These are phyloP conservation scores for Asterionellopsis glacialis DNA, from an alignment of 108 stramenopile species.

Conservation along the genomic window DNA sequence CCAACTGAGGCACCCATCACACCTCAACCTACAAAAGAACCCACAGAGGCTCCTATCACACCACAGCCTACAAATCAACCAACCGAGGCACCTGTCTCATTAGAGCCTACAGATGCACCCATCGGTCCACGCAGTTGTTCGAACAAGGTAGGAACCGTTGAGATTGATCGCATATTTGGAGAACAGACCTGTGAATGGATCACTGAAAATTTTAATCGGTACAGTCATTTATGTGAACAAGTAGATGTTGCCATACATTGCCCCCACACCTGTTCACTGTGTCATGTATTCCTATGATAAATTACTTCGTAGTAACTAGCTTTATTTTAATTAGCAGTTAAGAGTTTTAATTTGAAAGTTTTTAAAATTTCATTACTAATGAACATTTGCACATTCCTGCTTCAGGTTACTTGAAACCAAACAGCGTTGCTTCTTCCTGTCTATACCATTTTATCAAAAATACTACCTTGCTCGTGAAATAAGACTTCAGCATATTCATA, in stretches of 20 bases:
- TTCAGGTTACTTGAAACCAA: neutral
- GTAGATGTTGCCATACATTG: neutral
- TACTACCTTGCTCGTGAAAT: constrained; percentile 23
- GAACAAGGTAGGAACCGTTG: too few species aligned
- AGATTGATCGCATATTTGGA: neutral
- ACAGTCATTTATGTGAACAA: neutral
- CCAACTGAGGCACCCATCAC: too few species aligned
- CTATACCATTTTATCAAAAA: constrained; percentile 1
- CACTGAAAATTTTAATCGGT: neutral
- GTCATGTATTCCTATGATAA: neutral
- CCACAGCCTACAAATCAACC: too few species aligned
- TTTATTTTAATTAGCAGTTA: neutral
- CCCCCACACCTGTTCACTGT: neutral
- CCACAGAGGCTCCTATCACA: too few species aligned
- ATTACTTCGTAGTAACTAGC: neutral
- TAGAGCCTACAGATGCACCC: too few species aligned
- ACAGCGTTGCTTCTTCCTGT: neutral
- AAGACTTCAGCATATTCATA: constrained; percentile 40
- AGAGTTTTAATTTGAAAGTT: neutral
- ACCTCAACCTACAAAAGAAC: too few species aligned
- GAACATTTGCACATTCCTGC: neutral
- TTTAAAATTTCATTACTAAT: neutral
- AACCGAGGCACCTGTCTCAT: too few species aligned
- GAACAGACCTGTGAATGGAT: neutral
- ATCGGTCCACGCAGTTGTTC: too few species aligned